Evolutionary conservation across 768 basidiomycete genomes (phyloP).

Genomic region (Mrakia gelida): DNA sequence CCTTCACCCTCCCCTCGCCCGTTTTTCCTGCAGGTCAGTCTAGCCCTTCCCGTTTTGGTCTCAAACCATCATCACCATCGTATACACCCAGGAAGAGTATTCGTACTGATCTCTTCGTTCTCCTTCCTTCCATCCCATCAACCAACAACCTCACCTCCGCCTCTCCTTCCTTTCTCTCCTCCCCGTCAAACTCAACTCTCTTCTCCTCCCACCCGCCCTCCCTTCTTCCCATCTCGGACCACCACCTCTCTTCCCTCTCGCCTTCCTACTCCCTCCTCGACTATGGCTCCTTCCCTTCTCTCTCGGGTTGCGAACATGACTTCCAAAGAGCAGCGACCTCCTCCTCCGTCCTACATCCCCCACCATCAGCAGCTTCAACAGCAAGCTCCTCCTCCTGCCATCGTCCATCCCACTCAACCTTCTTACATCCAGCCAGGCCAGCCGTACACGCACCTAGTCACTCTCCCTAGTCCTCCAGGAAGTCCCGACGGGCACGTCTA

Average conservation of each 20-base stretch:
- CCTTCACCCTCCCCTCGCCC: no score
- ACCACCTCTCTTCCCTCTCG: not conserved
- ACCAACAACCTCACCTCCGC: not conserved
- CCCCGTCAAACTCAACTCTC: no score
- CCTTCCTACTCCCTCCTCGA: not conserved
- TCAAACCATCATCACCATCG: no score
- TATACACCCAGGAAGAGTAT: no score
- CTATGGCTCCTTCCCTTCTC: slow-evolving; percentile 16
- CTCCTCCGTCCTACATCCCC: not conserved
- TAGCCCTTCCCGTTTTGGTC: no score
- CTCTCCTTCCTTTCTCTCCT: not conserved
- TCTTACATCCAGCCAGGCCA: not conserved
- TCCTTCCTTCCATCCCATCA: not conserved
- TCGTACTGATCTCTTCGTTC: not conserved
- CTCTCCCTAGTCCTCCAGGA: not conserved
- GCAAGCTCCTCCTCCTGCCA: not conserved
- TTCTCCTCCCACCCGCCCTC: not conserved
- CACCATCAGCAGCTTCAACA: not conserved
- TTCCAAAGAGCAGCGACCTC: not conserved
- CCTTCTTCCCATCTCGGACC: not conserved
- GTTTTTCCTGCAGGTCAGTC: no score
- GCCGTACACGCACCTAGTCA: not conserved
- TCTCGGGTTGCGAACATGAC: slow-evolving; percentile 19
- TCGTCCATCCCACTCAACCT: not conserved
- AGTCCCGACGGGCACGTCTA: not conserved